phyloP scores from a whole-genome alignment of 805 yeast genomes.

The Zygosaccharomyces bailii region DNA sequence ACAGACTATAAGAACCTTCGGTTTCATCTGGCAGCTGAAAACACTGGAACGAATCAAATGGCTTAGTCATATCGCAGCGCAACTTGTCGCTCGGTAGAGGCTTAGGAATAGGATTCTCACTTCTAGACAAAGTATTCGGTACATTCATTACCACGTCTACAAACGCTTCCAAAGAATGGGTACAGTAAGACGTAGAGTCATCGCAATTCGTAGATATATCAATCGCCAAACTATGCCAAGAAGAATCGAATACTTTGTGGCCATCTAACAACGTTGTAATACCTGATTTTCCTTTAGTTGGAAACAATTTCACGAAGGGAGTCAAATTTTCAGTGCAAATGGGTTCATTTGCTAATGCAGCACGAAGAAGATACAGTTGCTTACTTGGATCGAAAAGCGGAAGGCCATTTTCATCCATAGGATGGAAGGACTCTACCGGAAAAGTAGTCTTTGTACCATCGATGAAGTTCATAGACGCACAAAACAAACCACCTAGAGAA shows the following conservation, averaged over 20 bases:
- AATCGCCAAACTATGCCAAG: conserved; percentile 91
- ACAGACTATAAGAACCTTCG: conserved; percentile 49
- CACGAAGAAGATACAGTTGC: conserved; percentile 59
- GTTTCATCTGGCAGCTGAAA: conserved; percentile 64
- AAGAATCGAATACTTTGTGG: conserved; percentile 82
- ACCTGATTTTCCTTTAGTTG: conserved; percentile 90
- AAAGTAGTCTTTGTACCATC: conserved; percentile 74
- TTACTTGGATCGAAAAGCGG: conserved; percentile 36
- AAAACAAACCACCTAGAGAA: conserved; percentile 83
- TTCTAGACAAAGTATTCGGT: conserved; percentile 60
- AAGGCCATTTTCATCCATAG: conserved; percentile 18
- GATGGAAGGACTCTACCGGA: conserved; percentile 45
- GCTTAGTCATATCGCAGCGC: conserved; percentile 66
- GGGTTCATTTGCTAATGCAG: conserved; percentile 91
- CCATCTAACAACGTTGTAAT: conserved; percentile 83
- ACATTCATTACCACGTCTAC: conserved; percentile 73
- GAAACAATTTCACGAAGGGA: conserved; percentile 83
- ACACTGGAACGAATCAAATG: conserved; percentile 62
- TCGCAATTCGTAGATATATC: conserved; percentile 64
- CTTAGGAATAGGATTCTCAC: conserved; percentile 67
- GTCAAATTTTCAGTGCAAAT: conserved; percentile 96
- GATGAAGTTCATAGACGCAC: conserved; percentile 90
- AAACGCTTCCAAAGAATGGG: conserved; percentile 55
- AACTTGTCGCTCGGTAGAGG: conserved; percentile 70
- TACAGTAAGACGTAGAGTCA: conserved; percentile 38